phyloP scores from a whole-genome alignment of 192 early-diverging fungal species.

The Phycomyces nitens region DNA sequence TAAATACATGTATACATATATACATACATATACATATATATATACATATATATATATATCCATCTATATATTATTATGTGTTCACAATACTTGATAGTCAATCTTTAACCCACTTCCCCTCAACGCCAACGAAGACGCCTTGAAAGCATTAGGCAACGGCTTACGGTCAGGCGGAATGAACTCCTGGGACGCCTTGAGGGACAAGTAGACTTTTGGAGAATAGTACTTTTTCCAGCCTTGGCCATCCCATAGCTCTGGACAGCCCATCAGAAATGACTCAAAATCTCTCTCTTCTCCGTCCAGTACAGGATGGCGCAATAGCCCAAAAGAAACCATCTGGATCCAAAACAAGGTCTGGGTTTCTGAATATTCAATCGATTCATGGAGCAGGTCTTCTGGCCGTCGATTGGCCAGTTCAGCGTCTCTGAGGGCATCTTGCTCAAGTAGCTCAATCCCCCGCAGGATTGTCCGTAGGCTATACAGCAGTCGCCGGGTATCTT shows the following conservation, averaged over 20 bases:
- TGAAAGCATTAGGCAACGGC: slow-evolving; percentile 36
- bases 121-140: slow-evolving; percentile 27
- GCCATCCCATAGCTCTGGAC: slow-evolving; percentile 22
- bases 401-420: too few relatives aligned
- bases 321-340: slow-evolving; percentile 30
- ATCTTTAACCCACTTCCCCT: slow-evolving; percentile 31
- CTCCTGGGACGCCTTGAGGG: slow-evolving; percentile 14
- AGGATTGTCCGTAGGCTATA: slow-evolving; percentile 16
- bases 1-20: too few relatives aligned
- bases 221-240: slow-evolving; percentile 33
- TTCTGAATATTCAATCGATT: slow-evolving; percentile 28
- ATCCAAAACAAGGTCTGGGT: slow-evolving; percentile 38
- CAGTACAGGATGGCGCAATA: slow-evolving; percentile 26
- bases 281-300: slow-evolving; percentile 28
- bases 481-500: slow-evolving; percentile 5
- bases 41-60: too few relatives aligned
- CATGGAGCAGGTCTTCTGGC: neutral
- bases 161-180: slow-evolving; percentile 35
- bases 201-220: slow-evolving; percentile 19
- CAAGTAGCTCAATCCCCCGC: slow-evolving; percentile 14
- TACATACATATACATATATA: too few relatives aligned
- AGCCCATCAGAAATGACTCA: slow-evolving; percentile 22
- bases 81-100: slow-evolving; percentile 31
- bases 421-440: slow-evolving; percentile 10
- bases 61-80: neutral